Conservation (phyloP, 1,284 basidiomycete species). For the Trametes versicolor region DNA sequence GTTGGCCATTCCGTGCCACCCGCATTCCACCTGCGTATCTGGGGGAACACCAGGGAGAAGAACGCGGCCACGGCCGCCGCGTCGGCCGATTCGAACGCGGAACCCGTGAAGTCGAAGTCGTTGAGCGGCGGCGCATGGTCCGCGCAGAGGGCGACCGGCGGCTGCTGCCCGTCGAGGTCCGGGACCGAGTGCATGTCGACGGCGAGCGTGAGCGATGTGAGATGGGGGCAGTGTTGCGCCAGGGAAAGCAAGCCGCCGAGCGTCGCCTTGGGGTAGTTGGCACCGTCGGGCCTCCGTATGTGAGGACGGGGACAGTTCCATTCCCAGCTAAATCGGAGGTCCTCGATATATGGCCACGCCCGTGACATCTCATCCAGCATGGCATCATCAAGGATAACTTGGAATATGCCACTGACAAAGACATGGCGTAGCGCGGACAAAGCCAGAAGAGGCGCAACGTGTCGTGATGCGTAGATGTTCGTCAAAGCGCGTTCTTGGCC, state of each 20-base stretch:
- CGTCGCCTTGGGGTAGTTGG: neutral
- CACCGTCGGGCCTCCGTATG: neutral
- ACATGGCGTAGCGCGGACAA: neutral
- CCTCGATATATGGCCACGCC: neutral
- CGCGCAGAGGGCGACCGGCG: neutral
- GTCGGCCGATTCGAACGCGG: neutral
- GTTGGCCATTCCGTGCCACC: neutral
- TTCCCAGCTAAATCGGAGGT: neutral
- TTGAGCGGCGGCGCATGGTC: neutral
- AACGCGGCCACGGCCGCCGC: neutral
- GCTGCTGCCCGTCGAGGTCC: neutral
- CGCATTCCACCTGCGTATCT: neutral
- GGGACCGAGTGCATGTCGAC: neutral
- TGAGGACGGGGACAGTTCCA: neutral
- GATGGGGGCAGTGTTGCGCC: neutral
- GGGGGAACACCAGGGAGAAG: neutral
- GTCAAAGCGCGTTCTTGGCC: neutral
- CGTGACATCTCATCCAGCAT: neutral
- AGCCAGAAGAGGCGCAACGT: neutral
- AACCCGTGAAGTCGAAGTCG: neutral
- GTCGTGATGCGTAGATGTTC: neutral
- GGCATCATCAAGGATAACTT: neutral
- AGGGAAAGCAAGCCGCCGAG: neutral
- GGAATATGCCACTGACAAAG: neutral
- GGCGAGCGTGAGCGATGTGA: neutral